phyloP scores from a whole-genome alignment of 352 stramenopile species.

The Phytophthora hibernalis region DNA sequence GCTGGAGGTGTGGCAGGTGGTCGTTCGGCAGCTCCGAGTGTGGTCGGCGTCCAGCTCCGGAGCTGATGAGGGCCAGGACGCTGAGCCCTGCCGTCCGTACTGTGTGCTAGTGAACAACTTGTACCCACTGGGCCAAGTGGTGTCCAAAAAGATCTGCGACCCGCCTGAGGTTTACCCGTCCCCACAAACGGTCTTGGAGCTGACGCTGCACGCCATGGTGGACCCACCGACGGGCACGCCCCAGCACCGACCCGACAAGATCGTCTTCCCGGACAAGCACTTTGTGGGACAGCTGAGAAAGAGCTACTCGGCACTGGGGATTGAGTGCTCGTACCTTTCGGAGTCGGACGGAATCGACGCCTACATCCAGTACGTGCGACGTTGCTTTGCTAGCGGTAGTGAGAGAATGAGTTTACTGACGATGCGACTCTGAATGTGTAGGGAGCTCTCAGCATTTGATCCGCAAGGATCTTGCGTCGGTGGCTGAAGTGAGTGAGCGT shows the following conservation, averaged over 20 bases:
- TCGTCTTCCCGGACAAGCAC: conserved; percentile 83
- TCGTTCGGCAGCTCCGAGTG: conserved; percentile 87
- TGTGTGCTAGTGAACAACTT: conserved; percentile 90
- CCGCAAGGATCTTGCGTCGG: conserved; percentile 80
- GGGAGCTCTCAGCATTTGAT: conserved; percentile 85
- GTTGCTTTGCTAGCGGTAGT: neutral
- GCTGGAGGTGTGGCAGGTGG: conserved; percentile 89
- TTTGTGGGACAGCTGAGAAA: conserved; percentile 81
- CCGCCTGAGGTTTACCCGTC: conserved; percentile 83
- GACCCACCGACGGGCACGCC: conserved; percentile 75
- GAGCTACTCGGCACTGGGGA: conserved; percentile 74
- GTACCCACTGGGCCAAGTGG: conserved; percentile 84
- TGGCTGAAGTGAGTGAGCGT: conserved; percentile 80
- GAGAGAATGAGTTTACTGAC: neutral
- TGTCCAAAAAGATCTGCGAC: conserved; percentile 88
- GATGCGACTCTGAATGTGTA: conserved; percentile 18
- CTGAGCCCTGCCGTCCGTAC: conserved; percentile 82
- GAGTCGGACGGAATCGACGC: conserved; percentile 87
- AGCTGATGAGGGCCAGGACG: conserved; percentile 61
- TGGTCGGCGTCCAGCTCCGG: conserved; percentile 81
- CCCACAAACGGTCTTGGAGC: conserved; percentile 65
- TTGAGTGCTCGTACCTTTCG: conserved; percentile 87
- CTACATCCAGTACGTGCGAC: conserved; percentile 74
- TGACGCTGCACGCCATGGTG: conserved; percentile 80
- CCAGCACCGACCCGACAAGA: conserved; percentile 87